A percentile compares a stretch with the other conserved stretches of the same genome.
Evolutionary conservation across 495 filamentous ascomycete species (phyloP).

Genomic region (Hypoxylon fragiforme): DNA sequence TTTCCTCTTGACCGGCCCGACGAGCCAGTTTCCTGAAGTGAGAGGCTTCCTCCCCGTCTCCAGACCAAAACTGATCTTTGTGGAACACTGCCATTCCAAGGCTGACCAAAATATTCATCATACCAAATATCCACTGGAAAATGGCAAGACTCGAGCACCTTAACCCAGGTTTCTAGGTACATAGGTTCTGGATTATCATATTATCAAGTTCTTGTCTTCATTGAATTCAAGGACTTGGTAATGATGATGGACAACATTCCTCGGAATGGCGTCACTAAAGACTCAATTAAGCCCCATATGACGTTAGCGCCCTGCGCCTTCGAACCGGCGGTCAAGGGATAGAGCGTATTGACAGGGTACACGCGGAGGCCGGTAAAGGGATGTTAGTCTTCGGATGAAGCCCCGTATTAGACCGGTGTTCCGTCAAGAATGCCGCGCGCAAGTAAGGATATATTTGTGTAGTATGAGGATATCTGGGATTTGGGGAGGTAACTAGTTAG

Average conservation of each 20-base stretch:
- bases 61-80: no score
- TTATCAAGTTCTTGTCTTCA: no score
- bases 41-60: background rate
- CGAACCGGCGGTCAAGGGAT: background rate
- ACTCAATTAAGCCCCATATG: slow-evolving; percentile 3
- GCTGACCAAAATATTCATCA: no score
- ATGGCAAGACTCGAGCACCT: no score
- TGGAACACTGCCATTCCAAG: no score
- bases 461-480: no score
- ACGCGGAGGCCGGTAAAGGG: background rate
- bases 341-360: background rate
- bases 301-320: slow-evolving; percentile 10
- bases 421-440: slow-evolving; percentile 10
- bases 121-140: no score
- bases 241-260: background rate
- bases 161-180: no score
- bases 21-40: background rate
- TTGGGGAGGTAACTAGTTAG: no score
- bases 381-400: background rate
- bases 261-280: slow-evolving; percentile 14
- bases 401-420: background rate
- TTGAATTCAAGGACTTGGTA: no score
- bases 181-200: no score
- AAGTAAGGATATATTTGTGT: no score
- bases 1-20: background rate